Percentiles rank a stretch among this genome's conserved stretches.
phyloP scores from a whole-genome alignment of 108 stramenopile genomes.

The Fistulifera pelliculosa region DNA sequence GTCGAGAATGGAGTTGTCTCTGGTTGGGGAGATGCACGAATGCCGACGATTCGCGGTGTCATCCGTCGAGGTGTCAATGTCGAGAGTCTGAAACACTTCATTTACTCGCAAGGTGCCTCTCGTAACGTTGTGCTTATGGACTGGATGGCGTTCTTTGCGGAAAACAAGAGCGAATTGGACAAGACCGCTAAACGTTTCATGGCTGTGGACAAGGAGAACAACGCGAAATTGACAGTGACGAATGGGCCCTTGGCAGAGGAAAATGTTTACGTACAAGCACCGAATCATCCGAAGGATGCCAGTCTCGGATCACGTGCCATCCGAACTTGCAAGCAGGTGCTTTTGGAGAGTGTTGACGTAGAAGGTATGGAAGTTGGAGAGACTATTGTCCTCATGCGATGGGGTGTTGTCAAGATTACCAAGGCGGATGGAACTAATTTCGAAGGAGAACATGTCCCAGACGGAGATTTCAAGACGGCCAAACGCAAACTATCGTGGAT shows the following conservation, averaged over 20 bases:
- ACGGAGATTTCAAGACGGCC: conserved; percentile 88
- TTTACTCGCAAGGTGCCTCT: conserved; percentile 78
- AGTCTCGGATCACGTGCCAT: conserved; percentile 77
- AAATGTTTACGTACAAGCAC: conserved; percentile 42
- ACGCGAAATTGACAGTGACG: conserved; percentile 59
- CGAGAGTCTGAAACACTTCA: conserved; percentile 82
- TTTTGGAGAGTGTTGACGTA: conserved; percentile 88
- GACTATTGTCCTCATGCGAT: conserved; percentile 87
- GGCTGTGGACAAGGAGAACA: conserved; percentile 77
- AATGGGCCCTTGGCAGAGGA: conserved; percentile 46
- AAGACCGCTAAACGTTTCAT: conserved; percentile 86
- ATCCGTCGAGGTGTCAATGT: conserved; percentile 89
- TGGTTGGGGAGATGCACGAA: conserved; percentile 98
- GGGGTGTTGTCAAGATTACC: conserved; percentile 89
- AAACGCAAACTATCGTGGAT: conserved; percentile 95
- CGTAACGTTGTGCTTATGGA: conserved; percentile 94
- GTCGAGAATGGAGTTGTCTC: conserved; percentile 91
- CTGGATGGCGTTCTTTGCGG: conserved; percentile 97
- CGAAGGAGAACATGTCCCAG: conserved; percentile 65
- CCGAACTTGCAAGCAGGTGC: conserved; percentile 49
- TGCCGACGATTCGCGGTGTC: conserved; percentile 96
- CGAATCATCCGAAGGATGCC: conserved; percentile 89
- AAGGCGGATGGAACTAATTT: conserved; percentile 66
- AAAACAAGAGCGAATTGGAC: conserved; percentile 96
- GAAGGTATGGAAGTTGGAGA: conserved; percentile 82